Evolutionary conservation across 768 basidiomycete genomes (phyloP), one percentile per base, ranked within the genome.

Genomic region (Cantharellus cinnabarinus): DNA sequence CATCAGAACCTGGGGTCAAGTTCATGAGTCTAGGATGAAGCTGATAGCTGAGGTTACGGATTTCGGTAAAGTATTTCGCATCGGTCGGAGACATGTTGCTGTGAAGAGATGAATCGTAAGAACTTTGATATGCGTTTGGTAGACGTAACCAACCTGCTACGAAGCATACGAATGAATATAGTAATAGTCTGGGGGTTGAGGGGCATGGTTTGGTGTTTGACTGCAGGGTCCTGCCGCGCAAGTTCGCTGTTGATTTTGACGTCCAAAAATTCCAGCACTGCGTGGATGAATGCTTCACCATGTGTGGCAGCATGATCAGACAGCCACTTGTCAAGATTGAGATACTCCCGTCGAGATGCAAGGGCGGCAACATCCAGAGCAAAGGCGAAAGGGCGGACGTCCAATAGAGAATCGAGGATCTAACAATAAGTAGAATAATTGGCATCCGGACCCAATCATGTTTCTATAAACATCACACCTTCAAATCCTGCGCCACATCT

Each of bases 301-400:
- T 93, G 86, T 54, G 76, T 73, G 29, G 80, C 74, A 20, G 93
- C 85, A 65, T 90, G 85, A 68, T 89, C 87, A 10, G 85, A 81
- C 14, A 98, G 75, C 93, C 94, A 99, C 70, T 94, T 93, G 71
- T 95, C 93, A 51, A 99, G 75, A 66, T 99, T 91, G 65, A 98
- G 75, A 67, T 91, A 89, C 69, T 97, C 94, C 64, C 90, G 75
- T 48, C 90, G 82, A 41, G 89, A 90, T 7, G 95, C 94, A 50
- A 95, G 73, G 3, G 91, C 85, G 34, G 95, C 95, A 56, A 97
- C 83, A 68, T 99, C 95, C 50, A 98, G 77, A 1, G 90, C 83
- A 66, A 98, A 89, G 4, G 80, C 79, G 64, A 90, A 89, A 2
- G 90, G 88, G 3, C 84, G 81, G 48, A 89, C 83, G 66, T 89